Evolutionary conservation across 306 rosid genomes (phyloP).

Genomic region (Trifolium pratense): DNA sequence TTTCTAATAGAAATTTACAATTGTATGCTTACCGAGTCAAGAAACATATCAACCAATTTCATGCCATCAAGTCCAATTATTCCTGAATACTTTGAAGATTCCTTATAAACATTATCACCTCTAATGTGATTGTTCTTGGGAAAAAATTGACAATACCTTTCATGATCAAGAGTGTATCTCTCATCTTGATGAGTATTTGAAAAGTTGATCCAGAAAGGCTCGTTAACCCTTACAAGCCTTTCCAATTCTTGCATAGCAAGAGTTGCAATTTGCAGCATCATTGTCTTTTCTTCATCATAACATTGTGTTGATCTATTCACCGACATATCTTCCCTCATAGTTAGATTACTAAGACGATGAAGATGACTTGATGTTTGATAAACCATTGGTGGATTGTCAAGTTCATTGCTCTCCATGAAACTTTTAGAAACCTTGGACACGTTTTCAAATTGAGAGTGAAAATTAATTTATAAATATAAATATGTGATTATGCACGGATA

Average conservation of each 20-base stretch:
- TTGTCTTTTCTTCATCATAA: constrained; percentile 42
- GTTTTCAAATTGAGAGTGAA: constrained; percentile 55
- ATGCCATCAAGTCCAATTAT: constrained; percentile 45
- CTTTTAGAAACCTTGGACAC: constrained; percentile 45
- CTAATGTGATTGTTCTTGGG: constrained; percentile 47
- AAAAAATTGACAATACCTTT: constrained; percentile 53
- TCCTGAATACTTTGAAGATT: constrained; percentile 70
- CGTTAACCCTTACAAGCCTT: constrained; percentile 47
- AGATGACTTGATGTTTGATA: constrained; percentile 25
- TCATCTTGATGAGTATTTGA: neutral
- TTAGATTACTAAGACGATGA: constrained; percentile 7
- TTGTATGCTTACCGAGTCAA: constrained; percentile 53
- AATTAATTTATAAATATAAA: constrained; percentile 1
- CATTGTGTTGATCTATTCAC: constrained; percentile 16
- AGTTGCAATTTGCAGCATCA: constrained; percentile 50
- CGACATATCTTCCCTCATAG: neutral
- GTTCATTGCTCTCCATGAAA: constrained; percentile 29
- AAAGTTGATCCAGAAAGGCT: constrained; percentile 61
- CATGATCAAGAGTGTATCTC: constrained; percentile 43
- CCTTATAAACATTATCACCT: constrained; percentile 44
- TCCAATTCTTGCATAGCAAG: constrained; percentile 57
- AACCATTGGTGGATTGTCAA: neutral
- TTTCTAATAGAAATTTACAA: neutral
- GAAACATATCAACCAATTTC: constrained; percentile 57
- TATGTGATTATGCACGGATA: too few species aligned